Evolutionary conservation across 805 yeast genomes (phyloP).

Genomic region (Wickerhamomyces hampshirensis): DNA sequence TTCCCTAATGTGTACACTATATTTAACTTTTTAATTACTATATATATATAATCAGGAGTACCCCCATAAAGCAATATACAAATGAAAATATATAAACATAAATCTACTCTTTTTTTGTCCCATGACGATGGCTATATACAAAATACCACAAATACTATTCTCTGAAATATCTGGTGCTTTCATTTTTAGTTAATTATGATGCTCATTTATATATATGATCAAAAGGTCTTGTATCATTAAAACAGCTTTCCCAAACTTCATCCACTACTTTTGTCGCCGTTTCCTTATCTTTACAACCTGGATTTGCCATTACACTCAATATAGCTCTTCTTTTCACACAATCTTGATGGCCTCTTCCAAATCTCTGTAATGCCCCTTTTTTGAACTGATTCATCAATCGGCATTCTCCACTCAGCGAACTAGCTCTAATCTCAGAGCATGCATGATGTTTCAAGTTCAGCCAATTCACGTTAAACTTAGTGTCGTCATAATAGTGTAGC

Average conservation of each 20-base stretch:
- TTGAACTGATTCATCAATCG: conserved; percentile 74
- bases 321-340: conserved; percentile 89
- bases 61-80: too few relatives aligned
- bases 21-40: conserved; percentile 65
- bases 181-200: too few relatives aligned
- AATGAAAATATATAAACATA: not conserved
- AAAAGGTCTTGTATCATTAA: conserved; percentile 92
- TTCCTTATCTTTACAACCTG: conserved; percentile 64
- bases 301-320: conserved; percentile 81
- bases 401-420: conserved; percentile 92
- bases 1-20: conserved; percentile 77
- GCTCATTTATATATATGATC: conserved; percentile 69
- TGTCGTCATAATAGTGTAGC: conserved; percentile 88
- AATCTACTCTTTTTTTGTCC: too few relatives aligned
- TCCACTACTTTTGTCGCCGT: conserved; percentile 78
- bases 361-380: conserved; percentile 44
- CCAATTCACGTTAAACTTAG: conserved; percentile 87
- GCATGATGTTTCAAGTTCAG: conserved; percentile 86
- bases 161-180: too few relatives aligned
- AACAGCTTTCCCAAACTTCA: conserved; percentile 90
- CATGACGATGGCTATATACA: too few relatives aligned
- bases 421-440: conserved; percentile 93
- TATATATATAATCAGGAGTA: too few relatives aligned
- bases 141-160: too few relatives aligned
- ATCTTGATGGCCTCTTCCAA: conserved; percentile 80